A percentile compares a stretch with the other conserved stretches of the same genome.
Evolutionary conservation across 257 asterid genomes (phyloP).

Genomic region (Scutellaria barbata): DNA sequence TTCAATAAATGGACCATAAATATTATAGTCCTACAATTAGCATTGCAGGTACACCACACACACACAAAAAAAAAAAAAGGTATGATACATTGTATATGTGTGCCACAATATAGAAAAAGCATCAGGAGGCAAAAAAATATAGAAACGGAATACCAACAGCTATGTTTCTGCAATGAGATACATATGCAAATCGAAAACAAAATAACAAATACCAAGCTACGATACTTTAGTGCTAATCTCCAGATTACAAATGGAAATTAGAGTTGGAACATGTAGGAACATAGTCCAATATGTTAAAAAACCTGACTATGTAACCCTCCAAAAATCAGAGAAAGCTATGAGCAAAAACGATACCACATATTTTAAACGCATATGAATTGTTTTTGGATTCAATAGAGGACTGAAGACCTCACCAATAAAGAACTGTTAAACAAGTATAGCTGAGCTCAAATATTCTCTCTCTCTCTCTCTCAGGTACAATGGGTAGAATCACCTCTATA

Average conservation of each 20-base stretch:
- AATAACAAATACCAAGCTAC: conserved; percentile 1
- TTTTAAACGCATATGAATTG: not conserved
- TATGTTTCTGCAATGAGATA: not conserved
- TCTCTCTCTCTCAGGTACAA: conserved; percentile 11
- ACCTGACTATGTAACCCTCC: not conserved
- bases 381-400: not conserved
- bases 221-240: not conserved
- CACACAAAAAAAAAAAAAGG: not conserved
- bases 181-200: not conserved
- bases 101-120: not conserved
- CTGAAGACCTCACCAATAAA: not conserved
- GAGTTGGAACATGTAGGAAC: not conserved
- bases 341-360: not conserved
- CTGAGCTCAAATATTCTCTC: not conserved
- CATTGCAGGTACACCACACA: not conserved
- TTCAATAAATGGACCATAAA: conserved; percentile 3
- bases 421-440: conserved; percentile 7
- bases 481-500: not conserved
- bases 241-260: not conserved
- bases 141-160: not conserved
- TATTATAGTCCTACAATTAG: not conserved
- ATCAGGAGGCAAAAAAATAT: not conserved
- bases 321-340: conserved; percentile 2
- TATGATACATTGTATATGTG: no score
- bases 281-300: not conserved